A percentile compares a stretch with the other conserved stretches of the same genome.
These are phyloP conservation scores for Dendrobium officinale DNA, from an alignment of 106 monocot species.

Conservation along the genomic window DNA sequence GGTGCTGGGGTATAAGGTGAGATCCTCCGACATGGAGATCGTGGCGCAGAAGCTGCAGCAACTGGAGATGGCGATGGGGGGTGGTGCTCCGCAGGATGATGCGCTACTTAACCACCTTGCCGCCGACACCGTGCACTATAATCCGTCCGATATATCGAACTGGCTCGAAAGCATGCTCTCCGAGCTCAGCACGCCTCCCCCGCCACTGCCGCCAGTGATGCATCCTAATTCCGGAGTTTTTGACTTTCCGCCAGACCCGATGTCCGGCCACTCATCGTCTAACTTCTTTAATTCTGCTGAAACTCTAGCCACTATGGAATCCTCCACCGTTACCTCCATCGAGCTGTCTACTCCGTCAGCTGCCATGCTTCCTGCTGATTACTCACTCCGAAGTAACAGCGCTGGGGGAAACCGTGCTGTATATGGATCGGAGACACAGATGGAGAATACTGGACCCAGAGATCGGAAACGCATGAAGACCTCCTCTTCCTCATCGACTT, in stretches of 20 bases:
- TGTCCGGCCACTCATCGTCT: neutral
- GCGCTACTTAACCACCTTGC: neutral
- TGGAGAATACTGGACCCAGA: neutral
- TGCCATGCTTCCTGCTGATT: neutral
- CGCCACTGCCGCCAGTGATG: neutral
- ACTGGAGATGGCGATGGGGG: constrained; percentile 11
- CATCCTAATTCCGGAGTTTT: neutral
- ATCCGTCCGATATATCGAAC: constrained; percentile 12
- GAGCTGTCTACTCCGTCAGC: neutral
- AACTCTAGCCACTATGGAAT: neutral
- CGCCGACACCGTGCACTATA: constrained; percentile 14
- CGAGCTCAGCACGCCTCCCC: constrained; percentile 1
- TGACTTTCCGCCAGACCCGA: neutral
- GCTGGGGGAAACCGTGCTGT: neutral
- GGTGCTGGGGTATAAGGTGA: constrained; percentile 13
- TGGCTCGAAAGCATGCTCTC: constrained; percentile 14
- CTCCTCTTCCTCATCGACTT: constrained; percentile 4
- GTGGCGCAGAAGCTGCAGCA: constrained; percentile 14
- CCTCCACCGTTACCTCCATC: constrained; percentile 2
- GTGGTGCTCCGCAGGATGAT: neutral
- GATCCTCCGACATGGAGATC: constrained; percentile 11
- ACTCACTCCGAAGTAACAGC: neutral
- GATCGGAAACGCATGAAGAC: constrained; percentile 5
- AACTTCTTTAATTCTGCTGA: neutral
- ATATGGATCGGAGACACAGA: constrained; percentile 6